Evolutionary conservation across 164 flowering plant species (phyloP), one percentile per base, ranked within the genome.

Genomic region (Vitis rotundifolia): DNA sequence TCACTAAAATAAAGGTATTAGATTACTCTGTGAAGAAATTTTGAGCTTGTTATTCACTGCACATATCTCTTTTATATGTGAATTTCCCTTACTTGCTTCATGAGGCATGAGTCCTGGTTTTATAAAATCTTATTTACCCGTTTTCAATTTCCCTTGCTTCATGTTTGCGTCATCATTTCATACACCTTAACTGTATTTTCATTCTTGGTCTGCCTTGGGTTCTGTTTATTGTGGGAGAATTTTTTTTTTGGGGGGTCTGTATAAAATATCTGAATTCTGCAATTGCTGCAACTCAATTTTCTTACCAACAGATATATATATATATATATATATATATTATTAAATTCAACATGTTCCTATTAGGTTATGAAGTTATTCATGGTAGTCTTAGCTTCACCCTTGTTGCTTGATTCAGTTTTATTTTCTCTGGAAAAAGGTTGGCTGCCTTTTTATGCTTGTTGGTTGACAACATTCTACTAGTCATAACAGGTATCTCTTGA

Each of bases 1-100:
- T 95, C 67, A 76, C 85, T 26, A 64, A 84, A 63, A 61, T 86
- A 22, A 89, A 92, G 97, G 99, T 94, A 84, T 59, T 59, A 15
- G 18, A 26, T 69, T 28, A 14, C 8, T 58, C 52, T 2, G 48
- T 2, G 14, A 37, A 37, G 5, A 18, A n/a, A 29, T 31, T 22
- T 22, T 29, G 10, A 19, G 12, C 29, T 49, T 48, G 6, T 10
- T 62, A 48, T 18, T 49, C 22, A 37, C 37, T 18, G 6, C 13
- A 49, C 26, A 14, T 49, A 8, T 49, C 19, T 26, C 14, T 10
- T 11, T 14, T 22, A 16, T 37, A 37, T 37, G 5, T 37, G 44
- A 18, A 56, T 18, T 6, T 8, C 28, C 26, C 11, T 56, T 4
- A 16, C 44, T 37, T 9, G 18, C 26, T 62, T 2, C 52, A 9